These are phyloP conservation scores for Daldinia sp. DNA, from an alignment of 2,329 filamentous ascomycete genomes.

Conservation along the genomic window DNA sequence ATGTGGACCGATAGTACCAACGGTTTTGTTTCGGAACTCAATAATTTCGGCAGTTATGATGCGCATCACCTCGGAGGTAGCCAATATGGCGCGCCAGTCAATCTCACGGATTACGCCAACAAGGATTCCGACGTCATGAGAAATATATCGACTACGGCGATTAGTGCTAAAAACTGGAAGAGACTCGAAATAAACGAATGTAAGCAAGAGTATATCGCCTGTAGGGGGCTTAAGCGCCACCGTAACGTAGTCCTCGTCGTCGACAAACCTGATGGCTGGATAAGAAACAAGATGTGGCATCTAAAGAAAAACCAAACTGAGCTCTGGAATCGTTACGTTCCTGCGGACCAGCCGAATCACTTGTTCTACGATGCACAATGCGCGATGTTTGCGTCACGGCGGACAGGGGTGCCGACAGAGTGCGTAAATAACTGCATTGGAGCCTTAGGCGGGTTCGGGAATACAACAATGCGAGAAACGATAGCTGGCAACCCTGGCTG, in stretches of 20 bases:
- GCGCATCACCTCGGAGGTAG: too few species aligned
- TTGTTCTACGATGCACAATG: conserved; percentile 35
- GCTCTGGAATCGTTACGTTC: conserved; percentile 35
- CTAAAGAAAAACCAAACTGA: conserved; percentile 26
- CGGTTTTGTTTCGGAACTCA: not conserved
- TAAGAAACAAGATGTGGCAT: conserved; percentile 36
- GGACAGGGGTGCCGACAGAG: not conserved
- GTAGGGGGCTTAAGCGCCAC: conserved; percentile 28
- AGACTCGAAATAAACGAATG: conserved; percentile 23
- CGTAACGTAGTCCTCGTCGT: conserved; percentile 28
- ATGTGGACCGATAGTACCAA: not conserved
- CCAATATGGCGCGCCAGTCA: conserved; percentile 10
- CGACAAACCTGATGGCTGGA: conserved; percentile 36
- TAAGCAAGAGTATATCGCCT: conserved; percentile 23
- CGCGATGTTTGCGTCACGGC: conserved; percentile 8
- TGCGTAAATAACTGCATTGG: not conserved
- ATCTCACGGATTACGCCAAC: conserved; percentile 18
- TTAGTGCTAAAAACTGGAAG: conserved; percentile 10
- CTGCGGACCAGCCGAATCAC: conserved; percentile 29
- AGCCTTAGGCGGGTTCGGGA: not conserved
- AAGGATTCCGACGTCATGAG: conserved; percentile 2
- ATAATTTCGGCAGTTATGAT: not conserved
- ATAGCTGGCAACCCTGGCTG: not conserved
- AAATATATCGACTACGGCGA: conserved; percentile 18
- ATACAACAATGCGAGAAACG: not conserved